Evolutionary conservation across 2,329 filamentous ascomycete species (phyloP), one percentile per base, ranked within the genome.

Genomic region (Fusarium pseudonygamai): DNA sequence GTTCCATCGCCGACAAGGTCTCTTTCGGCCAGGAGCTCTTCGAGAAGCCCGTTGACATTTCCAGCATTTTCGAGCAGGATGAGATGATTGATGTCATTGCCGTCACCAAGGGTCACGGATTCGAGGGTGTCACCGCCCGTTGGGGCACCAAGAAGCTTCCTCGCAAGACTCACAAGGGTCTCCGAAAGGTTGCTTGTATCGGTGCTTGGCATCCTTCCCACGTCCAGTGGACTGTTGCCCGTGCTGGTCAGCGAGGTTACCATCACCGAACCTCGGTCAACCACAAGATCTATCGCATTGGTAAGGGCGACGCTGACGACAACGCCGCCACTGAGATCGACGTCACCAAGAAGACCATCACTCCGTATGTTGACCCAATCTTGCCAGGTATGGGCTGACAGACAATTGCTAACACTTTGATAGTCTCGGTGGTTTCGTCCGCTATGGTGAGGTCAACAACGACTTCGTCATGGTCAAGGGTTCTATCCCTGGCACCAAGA

Each of bases 81-180:
- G 96, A 99, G 93, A 93, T 99, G 90, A 97, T 99, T 82, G 96
- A 99, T 85, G 93, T 97, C 85, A 98, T 99, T 82, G 96, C 96
- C 84, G 95, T 99, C 85, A 99, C 96, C 90, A 98, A 97, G 93
- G 96, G 96, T 90, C 95, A 98, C 90, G 96, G 96, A 85, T 98
- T 94, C 93, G 90, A 90, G 85, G 96, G 96, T 93, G 96, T 99
- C 82, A 99, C 96, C 78, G 90, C 92, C 86, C 92, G 96, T 89
- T 99, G 96, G 96, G 96, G 96, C 82, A 99, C 96, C 89, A 99
- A 98, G 94, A 99, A 98, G 94, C 94, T 99, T 83, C 96, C 96
- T 80, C 94, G 96, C 85, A 99, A 99, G 95, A 99, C 96, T 75
- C 96, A 99, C 93, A 99, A 99, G 93, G 96, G 96, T 97, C 95